These are phyloP conservation scores for Hygrophorus pudorinus DNA, from an alignment of 768 basidiomycete genomes.

Conservation along the genomic window DNA sequence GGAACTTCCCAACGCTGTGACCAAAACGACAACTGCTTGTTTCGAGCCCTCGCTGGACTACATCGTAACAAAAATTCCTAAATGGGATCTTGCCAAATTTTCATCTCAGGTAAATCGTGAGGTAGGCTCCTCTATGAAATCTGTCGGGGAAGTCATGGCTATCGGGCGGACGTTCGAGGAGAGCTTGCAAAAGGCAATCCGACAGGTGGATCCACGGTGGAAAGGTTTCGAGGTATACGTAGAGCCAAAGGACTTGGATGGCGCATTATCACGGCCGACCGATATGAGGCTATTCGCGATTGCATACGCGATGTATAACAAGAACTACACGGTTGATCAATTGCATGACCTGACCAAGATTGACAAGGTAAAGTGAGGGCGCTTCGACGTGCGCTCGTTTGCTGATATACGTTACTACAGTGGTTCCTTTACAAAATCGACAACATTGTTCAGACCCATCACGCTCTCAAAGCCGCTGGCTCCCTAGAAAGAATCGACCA, in stretches of 20 bases:
- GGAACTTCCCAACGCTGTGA: slow-evolving; percentile 97
- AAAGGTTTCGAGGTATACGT: slow-evolving; percentile 96
- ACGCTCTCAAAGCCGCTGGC: slow-evolving; percentile 57
- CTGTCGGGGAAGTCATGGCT: slow-evolving; percentile 99
- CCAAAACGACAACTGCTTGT: slow-evolving; percentile 98
- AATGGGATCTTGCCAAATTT: slow-evolving; percentile 99
- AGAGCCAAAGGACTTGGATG: slow-evolving; percentile 76
- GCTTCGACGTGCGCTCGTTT: neutral
- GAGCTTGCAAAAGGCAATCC: slow-evolving; percentile 94
- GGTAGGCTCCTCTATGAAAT: slow-evolving; percentile 98
- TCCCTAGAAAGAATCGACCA: slow-evolving; percentile 60
- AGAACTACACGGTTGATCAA: slow-evolving; percentile 80
- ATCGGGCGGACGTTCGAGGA: slow-evolving; percentile 99
- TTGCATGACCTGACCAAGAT: slow-evolving; percentile 95
- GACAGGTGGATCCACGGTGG: slow-evolving; percentile 95
- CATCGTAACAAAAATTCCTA: slow-evolving; percentile 98
- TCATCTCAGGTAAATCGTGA: slow-evolving; percentile 86
- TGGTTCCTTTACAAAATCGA: slow-evolving; percentile 99
- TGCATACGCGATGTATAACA: slow-evolving; percentile 95
- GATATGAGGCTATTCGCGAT: slow-evolving; percentile 96
- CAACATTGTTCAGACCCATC: slow-evolving; percentile 90
- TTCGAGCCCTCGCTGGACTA: slow-evolving; percentile 99
- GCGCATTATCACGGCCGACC: slow-evolving; percentile 72
- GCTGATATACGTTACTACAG: slow-evolving; percentile 26
- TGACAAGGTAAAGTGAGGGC: slow-evolving; percentile 58